Evolutionary conservation across 108 stramenopile genomes (phyloP), one percentile per base, ranked within the genome.

Genomic region (Epipyxis sp.): DNA sequence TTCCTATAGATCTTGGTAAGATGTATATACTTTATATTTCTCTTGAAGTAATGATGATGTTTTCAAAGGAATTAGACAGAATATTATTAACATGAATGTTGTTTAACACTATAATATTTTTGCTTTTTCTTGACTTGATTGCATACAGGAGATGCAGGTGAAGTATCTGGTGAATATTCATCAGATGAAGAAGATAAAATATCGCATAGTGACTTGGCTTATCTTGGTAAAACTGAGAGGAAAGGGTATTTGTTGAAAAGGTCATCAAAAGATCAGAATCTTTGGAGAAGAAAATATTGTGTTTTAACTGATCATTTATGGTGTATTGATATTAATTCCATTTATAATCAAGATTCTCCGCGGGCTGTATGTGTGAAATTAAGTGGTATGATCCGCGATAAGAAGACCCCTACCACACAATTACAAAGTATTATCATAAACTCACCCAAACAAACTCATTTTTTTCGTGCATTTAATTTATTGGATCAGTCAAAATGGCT

Each of bases 141-240:
- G n/a, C n/a, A n/a, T n/a, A n/a, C n/a, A n/a, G n/a, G n/a, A n/a
- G 61, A 65, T 32, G 27, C 13, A 32, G 34, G 13, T 32, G 71
- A 37, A 13, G 42, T 42, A 32, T 13, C 34, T 6, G 71, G 71
- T 37, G 50, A 74, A 29, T 6, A 13, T 3, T 13, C 16, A 16
- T 74, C 71, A 6, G 71, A 74, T 32, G 71, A 74, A 10, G 71
- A 74, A 3, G 71, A 74, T 32, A 42, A 74, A 3, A 13, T 74
- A 3, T 13, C 71, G 13, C 27, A 3, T 13, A 74, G 50, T 32
- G 71, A 74, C 50, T 57, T 27, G 37, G n/a, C 42, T 32, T 74
- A 74, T 42, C 42, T 74, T 32, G 10, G n/a, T 13, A 74, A 74
- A 32, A 42, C 27, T 13, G 71, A 74, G 20, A 35, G 32, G 13